A percentile compares a stretch with the other conserved stretches of the same genome.
These are phyloP conservation scores for Zasmidium cellare DNA, from an alignment of 2,329 filamentous ascomycete species.

Conservation along the genomic window DNA sequence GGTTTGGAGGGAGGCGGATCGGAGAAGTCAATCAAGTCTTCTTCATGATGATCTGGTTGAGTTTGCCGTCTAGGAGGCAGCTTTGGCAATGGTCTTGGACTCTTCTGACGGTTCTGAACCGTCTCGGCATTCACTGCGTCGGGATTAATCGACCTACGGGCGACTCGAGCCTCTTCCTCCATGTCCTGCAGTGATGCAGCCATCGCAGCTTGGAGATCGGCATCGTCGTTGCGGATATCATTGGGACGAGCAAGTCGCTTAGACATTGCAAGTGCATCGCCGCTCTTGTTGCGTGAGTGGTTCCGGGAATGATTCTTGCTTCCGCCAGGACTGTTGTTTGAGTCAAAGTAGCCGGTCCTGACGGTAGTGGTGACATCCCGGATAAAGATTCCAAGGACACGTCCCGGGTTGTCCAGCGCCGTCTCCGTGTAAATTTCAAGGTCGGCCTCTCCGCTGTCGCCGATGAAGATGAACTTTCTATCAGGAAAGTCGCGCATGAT, in stretches of 20 bases:
- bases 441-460: slow-evolving; percentile 95
- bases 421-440: slow-evolving; percentile 95
- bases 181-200: slow-evolving; percentile 48
- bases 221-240: slow-evolving; percentile 47
- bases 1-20: slow-evolving; percentile 36
- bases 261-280: slow-evolving; percentile 32
- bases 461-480: slow-evolving; percentile 84
- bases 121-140: slow-evolving; percentile 31
- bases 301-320: slow-evolving; percentile 30
- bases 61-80: slow-evolving; percentile 36
- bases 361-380: slow-evolving; percentile 85
- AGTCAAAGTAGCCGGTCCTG: slow-evolving; percentile 73
- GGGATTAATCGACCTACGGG: slow-evolving; percentile 36
- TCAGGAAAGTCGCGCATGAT: slow-evolving; percentile 88
- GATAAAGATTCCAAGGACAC: slow-evolving; percentile 87
- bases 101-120: slow-evolving; percentile 6
- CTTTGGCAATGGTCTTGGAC: slow-evolving; percentile 26
- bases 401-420: slow-evolving; percentile 77
- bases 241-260: slow-evolving; percentile 33
- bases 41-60: slow-evolving; percentile 23
- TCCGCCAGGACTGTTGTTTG: slow-evolving; percentile 46
- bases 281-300: slow-evolving; percentile 31
- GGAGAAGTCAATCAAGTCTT: slow-evolving; percentile 51
- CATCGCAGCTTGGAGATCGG: slow-evolving; percentile 49
- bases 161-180: slow-evolving; percentile 39